Base-by-base conservation (phyloP, 352 stramenopile species). In the Pythium phragmitis region DNA sequence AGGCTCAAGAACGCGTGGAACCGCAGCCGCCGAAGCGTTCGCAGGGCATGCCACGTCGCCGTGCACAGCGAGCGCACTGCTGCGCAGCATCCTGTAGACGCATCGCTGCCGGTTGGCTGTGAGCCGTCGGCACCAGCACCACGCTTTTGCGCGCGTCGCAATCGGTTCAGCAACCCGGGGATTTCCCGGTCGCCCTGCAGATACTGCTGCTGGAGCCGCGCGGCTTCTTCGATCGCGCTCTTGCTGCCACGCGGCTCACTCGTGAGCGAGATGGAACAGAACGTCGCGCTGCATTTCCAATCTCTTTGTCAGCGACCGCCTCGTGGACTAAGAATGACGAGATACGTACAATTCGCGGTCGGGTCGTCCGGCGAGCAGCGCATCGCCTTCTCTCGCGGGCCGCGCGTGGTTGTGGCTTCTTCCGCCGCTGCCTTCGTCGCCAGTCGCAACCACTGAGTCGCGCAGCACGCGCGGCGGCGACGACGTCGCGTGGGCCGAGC, bases 221-320 rank as follows among this genome's bases (percentile, higher is more conserved):
- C 50, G 13, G 75, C 47, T 41, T 80, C 73, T 13, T 85, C 79
- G 36, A 76, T 55, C 11, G 72, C 65, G 65, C 69, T 80, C 26
- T 67, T 64, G 53, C 73, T 84, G 23, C 59, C 57, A 30, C 73
- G 74, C 46, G 66, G 67, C 23, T 87, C 77, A 57, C 78, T 89
- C 14, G 74, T 77, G 19, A 88, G 55, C 11, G 76, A 87, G 45
- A 88, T 88, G 52, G 79, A 85, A 68, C 72, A 84, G 60, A 91
- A 88, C 45, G 73, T 82, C 8, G 68, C 64, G 55, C 76, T 89
- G 52, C 7, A 26, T 12, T 3, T 30, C 26, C 26, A 30, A 42
- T 19, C 7, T 3, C 39, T 21, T 19, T 0, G 19, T 45, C 23
- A 50, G 21, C 5, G 2, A 26, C 21, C 4, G 7, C 39, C 11